Base-by-base conservation (phyloP, 768 basidiomycete species). In the Strobilomyces dryophilus region DNA sequence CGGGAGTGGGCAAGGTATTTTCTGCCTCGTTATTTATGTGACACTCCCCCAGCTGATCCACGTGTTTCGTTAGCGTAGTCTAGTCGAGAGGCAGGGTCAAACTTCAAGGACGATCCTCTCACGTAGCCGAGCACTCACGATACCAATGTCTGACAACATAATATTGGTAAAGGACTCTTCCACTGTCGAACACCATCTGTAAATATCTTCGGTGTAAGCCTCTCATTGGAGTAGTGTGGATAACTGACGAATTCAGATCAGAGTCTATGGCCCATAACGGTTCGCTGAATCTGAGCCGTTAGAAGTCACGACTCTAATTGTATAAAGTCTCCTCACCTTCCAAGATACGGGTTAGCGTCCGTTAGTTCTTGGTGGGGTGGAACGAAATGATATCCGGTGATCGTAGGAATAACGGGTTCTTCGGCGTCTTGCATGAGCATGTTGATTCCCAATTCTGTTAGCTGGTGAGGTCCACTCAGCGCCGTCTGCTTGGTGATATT, bases 181-280 rank as follows among this genome's bases (percentile, higher is more conserved):
- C 18, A 9, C 17, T 15, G 3, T 42, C 2, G 21, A 32, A 24
- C 45, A 9, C 54, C 34, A 35, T 37, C 62, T 61, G 35, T 49
- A 34, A 11, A 27, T 32, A 5, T 20, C 12, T 12, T 20, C 2
- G 9, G 2, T 5, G 15, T 48, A 35, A 37, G 17, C 5, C 21
- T 24, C 27, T 40, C 3, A 9, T 9, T 1, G 17, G 11, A 9
- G 1, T 37, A 47, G 36, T 3, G 9, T 8, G 20, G 24, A 17
- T 1, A 10, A 54, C 55, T 43, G 2, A 61, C 62, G 31, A 36
- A 27, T 39, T 50, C 24, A 27, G 20, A n/a, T 57, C 45, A 11
- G 45, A 15, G 4, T 18, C 15, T 14, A 42, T 39, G 17, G 5
- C 3, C 18, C 36, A 9, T 10, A 14, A 32, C n/a, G 17, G 12